Percentiles rank a stretch among this genome's conserved stretches.
phyloP scores from a whole-genome alignment of 73 alveolate genomes.

The Tetrahymena borealis region DNA sequence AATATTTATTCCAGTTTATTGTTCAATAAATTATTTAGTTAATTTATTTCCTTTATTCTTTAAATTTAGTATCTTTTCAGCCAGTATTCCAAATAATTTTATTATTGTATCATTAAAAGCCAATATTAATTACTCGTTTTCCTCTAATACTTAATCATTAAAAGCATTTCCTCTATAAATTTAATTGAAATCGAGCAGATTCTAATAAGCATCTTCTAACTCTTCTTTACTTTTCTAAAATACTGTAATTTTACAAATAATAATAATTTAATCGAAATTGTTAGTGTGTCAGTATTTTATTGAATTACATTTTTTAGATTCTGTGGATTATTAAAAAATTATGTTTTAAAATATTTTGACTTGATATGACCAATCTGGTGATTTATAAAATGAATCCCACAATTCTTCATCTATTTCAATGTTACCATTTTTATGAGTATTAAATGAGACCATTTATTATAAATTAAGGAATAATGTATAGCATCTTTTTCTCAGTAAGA shows the following conservation, averaged over 20 bases:
- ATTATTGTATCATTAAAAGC: constrained; percentile 39
- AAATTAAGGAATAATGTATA: constrained; percentile 7
- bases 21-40: neutral
- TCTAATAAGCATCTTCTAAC: constrained; percentile 16
- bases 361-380: neutral
- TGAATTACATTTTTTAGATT: neutral
- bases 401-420: constrained; percentile 16
- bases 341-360: neutral
- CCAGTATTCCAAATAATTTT: constrained; percentile 10
- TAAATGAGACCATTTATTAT: constrained; percentile 25
- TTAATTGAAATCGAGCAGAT: neutral
- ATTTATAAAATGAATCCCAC: neutral
- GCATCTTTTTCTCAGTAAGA: constrained; percentile 15
- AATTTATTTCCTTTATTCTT: neutral
- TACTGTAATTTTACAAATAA: constrained; percentile 3
- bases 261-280: constrained; percentile 9
- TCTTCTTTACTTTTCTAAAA: constrained; percentile 28
- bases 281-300: neutral
- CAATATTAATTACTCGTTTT: constrained; percentile 26
- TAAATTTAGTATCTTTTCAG: neutral
- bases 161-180: constrained; percentile 35
- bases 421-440: constrained; percentile 18
- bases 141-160: constrained; percentile 16
- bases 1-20: neutral
- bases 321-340: neutral